Evolutionary conservation across 805 yeast genomes (phyloP), one percentile per base, ranked within the genome.

Genomic region (Cyberlindnera galapagoensis): DNA sequence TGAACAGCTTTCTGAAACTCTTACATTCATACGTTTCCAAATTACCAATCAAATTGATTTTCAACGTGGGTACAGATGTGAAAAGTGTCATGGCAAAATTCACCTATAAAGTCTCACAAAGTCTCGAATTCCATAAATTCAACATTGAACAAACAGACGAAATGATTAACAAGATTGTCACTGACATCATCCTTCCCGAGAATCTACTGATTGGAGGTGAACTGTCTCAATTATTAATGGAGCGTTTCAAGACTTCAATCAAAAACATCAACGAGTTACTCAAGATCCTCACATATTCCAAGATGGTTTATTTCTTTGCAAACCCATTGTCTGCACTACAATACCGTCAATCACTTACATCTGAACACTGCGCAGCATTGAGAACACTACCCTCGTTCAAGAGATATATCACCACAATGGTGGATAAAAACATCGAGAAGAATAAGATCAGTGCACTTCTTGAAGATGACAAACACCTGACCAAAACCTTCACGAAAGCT

Each of bases 371-470:
- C 10, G 26, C 30, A 4, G 54, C 60, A 2, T 32, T 62, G 2
- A 47, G 64, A 24, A 45, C 50, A 44, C 41, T 63, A 20, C 62
- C 63, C 0, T 62, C 70, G 1, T 63, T 63, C 36, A 44, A 36
- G 26, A 28, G 34, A 14, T 42, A 44, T 29, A 37, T 59, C 22
- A 17, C 2, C 14, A 40, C 5, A 19, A 36, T 18, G 39, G 39
- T 22, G 30, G 38, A 23, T 15, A 30, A 10, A 30, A 33, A 9
- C 29, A 23, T 27, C n/a, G 28, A 24, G 5, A 22, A 21, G 1
- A n/a, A 32, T 5, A 27, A 37, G 28, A 40, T 49, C 7, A 13
- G 28, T 12, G 17, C 9, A 3, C 28, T 55, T 4, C 30, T 54
- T 21, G 20, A 34, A 11, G 49, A 51, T 24, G 50, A 59, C 30